These are phyloP conservation scores for Datisca glomerata DNA, from an alignment of 306 rosid species.

Conservation along the genomic window DNA sequence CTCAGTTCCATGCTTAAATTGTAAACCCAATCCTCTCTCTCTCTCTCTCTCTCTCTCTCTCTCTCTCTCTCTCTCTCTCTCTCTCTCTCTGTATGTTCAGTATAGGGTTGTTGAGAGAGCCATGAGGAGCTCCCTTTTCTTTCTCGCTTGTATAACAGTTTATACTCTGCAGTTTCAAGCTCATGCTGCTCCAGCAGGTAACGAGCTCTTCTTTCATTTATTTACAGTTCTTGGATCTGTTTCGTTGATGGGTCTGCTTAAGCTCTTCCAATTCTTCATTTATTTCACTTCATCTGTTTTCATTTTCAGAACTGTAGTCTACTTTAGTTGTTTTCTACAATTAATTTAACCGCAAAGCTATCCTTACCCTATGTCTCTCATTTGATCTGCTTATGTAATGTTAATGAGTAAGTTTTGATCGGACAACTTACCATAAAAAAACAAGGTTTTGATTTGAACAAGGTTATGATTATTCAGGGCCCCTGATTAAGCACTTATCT, in stretches of 20 bases:
- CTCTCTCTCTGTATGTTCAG: neutral
- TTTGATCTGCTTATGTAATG: neutral
- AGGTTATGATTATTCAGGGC: constrained; percentile 41
- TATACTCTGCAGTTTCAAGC: constrained; percentile 41
- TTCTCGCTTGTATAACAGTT: constrained; percentile 24
- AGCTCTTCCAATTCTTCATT: neutral
- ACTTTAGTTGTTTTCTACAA: neutral
- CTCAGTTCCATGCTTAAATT: too few relatives aligned
- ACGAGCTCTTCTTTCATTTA: neutral
- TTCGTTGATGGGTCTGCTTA: constrained; percentile 21
- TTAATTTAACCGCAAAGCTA: too few relatives aligned
- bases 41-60: too few relatives aligned
- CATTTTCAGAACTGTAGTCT: constrained; percentile 2
- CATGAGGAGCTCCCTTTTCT: constrained; percentile 39
- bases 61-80: constrained; percentile 1
- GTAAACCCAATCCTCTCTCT: too few relatives aligned
- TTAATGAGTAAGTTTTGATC: neutral
- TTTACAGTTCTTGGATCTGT: constrained; percentile 13
- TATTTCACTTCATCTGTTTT: neutral
- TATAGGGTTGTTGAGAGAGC: constrained; percentile 10
- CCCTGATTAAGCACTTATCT: constrained; percentile 62
- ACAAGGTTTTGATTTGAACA: constrained; percentile 3
- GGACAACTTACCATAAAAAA: too few relatives aligned
- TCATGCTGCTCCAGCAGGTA: constrained; percentile 86
- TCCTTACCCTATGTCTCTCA: too few relatives aligned